Evolutionary conservation across 192 early-diverging fungal species (phyloP).

Genomic region (Coemansia sp.): DNA sequence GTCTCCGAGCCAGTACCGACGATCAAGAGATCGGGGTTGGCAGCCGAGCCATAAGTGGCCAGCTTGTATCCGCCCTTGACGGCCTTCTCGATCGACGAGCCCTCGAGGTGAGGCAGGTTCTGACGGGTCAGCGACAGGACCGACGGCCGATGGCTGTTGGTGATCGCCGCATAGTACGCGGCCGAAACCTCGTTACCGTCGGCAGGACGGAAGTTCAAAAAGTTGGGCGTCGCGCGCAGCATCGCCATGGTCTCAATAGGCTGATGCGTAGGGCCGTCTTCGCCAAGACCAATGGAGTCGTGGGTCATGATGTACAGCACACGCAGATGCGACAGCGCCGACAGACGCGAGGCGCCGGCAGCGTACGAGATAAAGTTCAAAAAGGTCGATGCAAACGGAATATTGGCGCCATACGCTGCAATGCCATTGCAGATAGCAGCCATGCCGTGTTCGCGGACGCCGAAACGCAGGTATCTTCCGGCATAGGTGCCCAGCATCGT

Average conservation of each 20-base stretch:
- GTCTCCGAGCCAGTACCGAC: constrained; percentile 92
- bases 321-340: constrained; percentile 82
- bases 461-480: constrained; percentile 90
- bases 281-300: constrained; percentile 97
- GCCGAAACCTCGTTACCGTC: constrained; percentile 94
- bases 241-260: constrained; percentile 91
- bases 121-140: constrained; percentile 89
- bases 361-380: constrained; percentile 88
- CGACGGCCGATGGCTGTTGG: constrained; percentile 66
- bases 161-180: constrained; percentile 78
- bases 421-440: constrained; percentile 89
- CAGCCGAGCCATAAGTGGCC: constrained; percentile 55
- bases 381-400: constrained; percentile 88
- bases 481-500: constrained; percentile 75
- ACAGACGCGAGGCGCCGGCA: constrained; percentile 81
- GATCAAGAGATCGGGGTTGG: constrained; percentile 69
- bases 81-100: constrained; percentile 75
- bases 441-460: constrained; percentile 99
- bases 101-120: constrained; percentile 87
- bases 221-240: constrained; percentile 87
- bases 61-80: constrained; percentile 87
- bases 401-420: constrained; percentile 76
- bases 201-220: constrained; percentile 83
- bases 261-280: constrained; percentile 99
- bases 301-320: constrained; percentile 98